Evolutionary conservation across 345 rosid genomes (phyloP).

Genomic region (Eucalyptus shirleyi): DNA sequence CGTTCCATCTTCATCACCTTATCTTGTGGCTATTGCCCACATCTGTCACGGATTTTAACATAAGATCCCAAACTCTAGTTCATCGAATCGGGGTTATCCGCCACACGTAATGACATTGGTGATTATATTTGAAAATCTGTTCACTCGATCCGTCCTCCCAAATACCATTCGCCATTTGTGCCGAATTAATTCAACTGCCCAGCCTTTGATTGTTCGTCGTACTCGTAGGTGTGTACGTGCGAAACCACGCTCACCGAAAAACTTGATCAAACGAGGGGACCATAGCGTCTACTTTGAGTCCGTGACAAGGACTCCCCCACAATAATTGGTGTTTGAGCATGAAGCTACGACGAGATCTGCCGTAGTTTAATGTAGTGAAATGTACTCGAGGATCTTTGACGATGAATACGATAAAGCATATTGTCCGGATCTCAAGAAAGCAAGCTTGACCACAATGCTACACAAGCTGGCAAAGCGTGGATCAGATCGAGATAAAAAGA

Average conservation of each 20-base stretch:
- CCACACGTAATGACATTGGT: background rate
- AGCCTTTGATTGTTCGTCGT: background rate
- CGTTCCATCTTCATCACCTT: background rate
- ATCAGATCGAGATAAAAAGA: background rate
- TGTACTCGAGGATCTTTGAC: background rate
- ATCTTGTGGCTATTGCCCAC: background rate
- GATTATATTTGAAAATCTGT: background rate
- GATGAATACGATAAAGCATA: background rate
- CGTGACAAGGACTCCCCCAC: background rate
- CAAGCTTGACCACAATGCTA: background rate
- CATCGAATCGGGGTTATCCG: background rate
- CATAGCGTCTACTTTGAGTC: background rate
- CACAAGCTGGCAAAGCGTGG: background rate
- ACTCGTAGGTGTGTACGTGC: background rate
- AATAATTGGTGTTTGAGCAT: background rate
- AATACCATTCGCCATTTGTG: background rate
- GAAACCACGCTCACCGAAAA: background rate
- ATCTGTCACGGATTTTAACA: background rate
- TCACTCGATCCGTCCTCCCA: background rate
- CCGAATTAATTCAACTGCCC: background rate
- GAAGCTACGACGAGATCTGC: background rate
- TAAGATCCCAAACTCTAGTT: background rate
- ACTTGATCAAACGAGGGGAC: background rate
- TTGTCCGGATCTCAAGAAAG: background rate
- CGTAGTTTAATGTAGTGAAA: background rate